phyloP scores from a whole-genome alignment of 441 rosid genomes.

The Iberis amara region DNA sequence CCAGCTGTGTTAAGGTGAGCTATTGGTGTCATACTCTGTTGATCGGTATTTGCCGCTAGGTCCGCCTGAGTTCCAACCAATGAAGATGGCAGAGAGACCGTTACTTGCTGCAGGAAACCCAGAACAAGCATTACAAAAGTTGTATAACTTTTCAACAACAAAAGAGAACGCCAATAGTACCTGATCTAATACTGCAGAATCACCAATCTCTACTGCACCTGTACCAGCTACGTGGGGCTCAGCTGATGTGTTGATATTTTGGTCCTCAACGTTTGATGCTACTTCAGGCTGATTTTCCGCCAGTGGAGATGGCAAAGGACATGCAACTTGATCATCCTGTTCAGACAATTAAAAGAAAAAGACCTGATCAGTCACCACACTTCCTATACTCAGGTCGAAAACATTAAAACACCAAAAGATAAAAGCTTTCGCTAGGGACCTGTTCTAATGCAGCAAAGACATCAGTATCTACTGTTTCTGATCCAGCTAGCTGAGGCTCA shows the following conservation, averaged over 20 bases:
- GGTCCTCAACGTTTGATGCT: conserved; percentile 29
- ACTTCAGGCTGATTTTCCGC: conserved; percentile 31
- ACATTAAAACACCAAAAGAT: conserved; percentile 8
- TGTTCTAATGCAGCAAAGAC: conserved; percentile 20
- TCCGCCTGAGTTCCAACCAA: conserved; percentile 27
- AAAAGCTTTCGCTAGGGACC: conserved; percentile 19
- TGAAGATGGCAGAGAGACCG: conserved; percentile 20
- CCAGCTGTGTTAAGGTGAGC: conserved; percentile 17
- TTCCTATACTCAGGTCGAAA: conserved; percentile 13
- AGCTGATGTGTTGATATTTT: conserved; percentile 23
- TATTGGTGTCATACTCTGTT: conserved; percentile 17
- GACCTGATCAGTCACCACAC: conserved; percentile 18
- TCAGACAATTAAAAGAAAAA: conserved; percentile 23
- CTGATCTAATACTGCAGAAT: conserved; percentile 21
- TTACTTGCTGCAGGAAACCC: conserved; percentile 12
- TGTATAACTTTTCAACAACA: conserved; percentile 2
- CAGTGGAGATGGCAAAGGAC: conserved; percentile 30
- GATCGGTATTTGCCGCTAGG: conserved; percentile 15
- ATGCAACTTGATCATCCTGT: conserved; percentile 35
- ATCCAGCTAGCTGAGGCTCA: conserved; percentile 17
- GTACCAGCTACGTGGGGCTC: conserved; percentile 18
- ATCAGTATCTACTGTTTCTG: conserved; percentile 23
- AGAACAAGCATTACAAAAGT: conserved; percentile 16
- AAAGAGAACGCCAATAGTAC: conserved; percentile 13
- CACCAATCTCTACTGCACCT: conserved; percentile 22